These are phyloP conservation scores for Penstemon newberryi DNA, from an alignment of 257 asterid genomes.

Conservation along the genomic window DNA sequence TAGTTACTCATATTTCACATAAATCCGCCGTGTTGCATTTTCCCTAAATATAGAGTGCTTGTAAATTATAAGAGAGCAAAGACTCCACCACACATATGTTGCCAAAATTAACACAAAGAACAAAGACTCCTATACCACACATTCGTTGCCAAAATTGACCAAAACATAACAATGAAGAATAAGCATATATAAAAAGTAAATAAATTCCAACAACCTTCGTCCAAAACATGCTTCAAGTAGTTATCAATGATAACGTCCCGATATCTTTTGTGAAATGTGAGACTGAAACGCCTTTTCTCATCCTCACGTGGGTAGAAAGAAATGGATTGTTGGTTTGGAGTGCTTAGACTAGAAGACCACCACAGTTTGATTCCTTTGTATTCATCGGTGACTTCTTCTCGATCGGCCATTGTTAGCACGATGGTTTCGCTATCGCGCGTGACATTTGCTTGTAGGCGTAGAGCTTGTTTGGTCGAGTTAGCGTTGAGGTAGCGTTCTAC, in stretches of 20 bases:
- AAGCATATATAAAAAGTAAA: too few relatives aligned
- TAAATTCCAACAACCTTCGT: neutral
- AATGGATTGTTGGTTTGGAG: conserved; percentile 30
- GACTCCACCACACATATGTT: too few relatives aligned
- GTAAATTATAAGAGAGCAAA: too few relatives aligned
- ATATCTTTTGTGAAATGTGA: conserved; percentile 40
- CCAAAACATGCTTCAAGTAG: conserved; percentile 45
- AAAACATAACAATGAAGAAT: too few relatives aligned
- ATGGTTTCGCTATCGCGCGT: conserved; percentile 38
- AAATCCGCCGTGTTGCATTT: too few relatives aligned
- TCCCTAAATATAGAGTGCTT: too few relatives aligned
- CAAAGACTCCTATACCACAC: too few relatives aligned
- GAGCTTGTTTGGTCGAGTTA: conserved; percentile 48
- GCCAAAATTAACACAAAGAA: too few relatives aligned
- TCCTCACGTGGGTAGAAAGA: conserved; percentile 40
- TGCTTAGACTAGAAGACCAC: conserved; percentile 43
- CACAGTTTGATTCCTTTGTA: conserved; percentile 40
- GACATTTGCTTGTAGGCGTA: conserved; percentile 39
- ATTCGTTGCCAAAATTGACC: too few relatives aligned
- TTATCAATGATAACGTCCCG: conserved; percentile 22
- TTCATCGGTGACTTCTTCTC: conserved; percentile 53
- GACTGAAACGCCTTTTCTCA: conserved; percentile 39
- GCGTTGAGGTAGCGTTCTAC: conserved; percentile 52
- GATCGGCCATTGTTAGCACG: conserved; percentile 49
- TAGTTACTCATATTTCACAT: too few relatives aligned